Conservation (phyloP, 2,329 filamentous ascomycete genomes). For the Sporothrix brunneoviolacea region DNA sequence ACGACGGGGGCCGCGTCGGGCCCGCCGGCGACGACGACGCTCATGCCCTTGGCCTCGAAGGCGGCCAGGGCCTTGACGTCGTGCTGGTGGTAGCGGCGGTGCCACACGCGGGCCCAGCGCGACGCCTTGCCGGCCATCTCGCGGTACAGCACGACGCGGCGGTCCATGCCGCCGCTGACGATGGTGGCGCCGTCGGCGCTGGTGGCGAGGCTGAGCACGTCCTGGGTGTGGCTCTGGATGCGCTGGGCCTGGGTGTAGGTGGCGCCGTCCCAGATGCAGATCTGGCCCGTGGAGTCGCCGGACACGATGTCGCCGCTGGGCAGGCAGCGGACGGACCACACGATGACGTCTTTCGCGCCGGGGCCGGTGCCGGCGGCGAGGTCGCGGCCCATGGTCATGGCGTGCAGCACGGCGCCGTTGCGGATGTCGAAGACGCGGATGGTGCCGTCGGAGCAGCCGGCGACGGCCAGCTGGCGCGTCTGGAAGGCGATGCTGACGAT, state of each 20-base stretch:
- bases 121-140: constrained; percentile 43
- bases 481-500: constrained; percentile 91
- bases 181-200: constrained; percentile 76
- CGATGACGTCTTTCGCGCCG: constrained; percentile 76
- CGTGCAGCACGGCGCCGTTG: constrained; percentile 67
- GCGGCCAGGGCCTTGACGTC: constrained; percentile 93
- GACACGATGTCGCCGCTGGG: constrained; percentile 86
- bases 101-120: constrained; percentile 80
- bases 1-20: constrained; percentile 80
- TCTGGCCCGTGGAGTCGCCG: constrained; percentile 87
- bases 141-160: constrained; percentile 76
- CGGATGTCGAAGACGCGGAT: constrained; percentile 85
- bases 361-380: constrained; percentile 43
- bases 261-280: constrained; percentile 89
- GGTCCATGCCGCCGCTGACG: constrained; percentile 87
- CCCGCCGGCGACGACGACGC: constrained; percentile 85
- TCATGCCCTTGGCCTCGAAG: constrained; percentile 77
- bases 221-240: constrained; percentile 79
- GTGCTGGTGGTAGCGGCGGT: constrained; percentile 81
- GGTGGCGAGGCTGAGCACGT: constrained; percentile 80
- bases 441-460: constrained; percentile 94
- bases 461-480: constrained; percentile 71
- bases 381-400: constrained; percentile 80
- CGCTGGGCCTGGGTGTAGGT: constrained; percentile 84
- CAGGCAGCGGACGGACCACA: constrained; percentile 89